Evolutionary conservation across 768 basidiomycete species (phyloP), one percentile per base, ranked within the genome.

Genomic region (Tylopilus sp.): DNA sequence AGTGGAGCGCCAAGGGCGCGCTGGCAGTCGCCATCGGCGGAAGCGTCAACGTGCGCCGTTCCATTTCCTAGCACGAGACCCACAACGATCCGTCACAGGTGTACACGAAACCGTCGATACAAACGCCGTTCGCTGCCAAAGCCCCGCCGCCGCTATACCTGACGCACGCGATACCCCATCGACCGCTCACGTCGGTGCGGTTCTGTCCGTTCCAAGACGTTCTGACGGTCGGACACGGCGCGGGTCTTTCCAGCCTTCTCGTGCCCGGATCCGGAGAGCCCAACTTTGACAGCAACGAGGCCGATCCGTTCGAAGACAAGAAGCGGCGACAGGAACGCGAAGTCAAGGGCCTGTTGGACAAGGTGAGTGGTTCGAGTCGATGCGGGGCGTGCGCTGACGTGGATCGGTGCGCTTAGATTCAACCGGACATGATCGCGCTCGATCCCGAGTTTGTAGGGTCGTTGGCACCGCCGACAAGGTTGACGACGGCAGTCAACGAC

Each of bases 201-300:
- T 99, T 97, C 68, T 84, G 86, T 57, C 96, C 93, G 13, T 95
- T 87, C 75, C 87, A 89, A 62, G 93, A 96, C 70, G 74, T 90
- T 26, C 79, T 96, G 21, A 86, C 85, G 0, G 74, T 95, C 40
- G 88, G 91, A 1, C 93, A 95, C 66, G 65, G 78, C 6, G 76
- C 75, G 0, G 96, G 96, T 1, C 74, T 98, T 17, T 90, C 90
- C 5, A 88, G 82, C 37, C 80, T 98, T 46, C 77, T 98, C 50
- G 86, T 98, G 0, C 97, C 97, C 1, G 96, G 96, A 25, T 74
- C 86, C 10, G 97, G 96, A 30, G 95, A 98, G 69, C 84, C 95
- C 42, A 94, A 97, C 76, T 96, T 94, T 67, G 97, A 99, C 64
- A 89, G 87, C 53, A 69, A 79, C 14, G 97, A 98, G 69, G 91